phyloP scores from a whole-genome alignment of 2,329 filamentous ascomycete species.

The Fusarium sp. region DNA sequence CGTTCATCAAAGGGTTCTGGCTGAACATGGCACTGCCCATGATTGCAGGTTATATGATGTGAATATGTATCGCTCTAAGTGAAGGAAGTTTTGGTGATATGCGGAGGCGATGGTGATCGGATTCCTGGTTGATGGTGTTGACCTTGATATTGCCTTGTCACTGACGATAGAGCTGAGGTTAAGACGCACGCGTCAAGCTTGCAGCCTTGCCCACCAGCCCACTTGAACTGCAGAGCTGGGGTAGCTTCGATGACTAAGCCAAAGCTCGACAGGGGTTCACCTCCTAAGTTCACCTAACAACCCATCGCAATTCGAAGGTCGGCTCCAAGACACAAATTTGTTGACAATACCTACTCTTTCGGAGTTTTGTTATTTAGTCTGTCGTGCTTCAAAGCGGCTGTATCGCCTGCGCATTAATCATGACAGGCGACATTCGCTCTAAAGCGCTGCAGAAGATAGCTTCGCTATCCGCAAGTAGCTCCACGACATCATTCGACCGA shows the following conservation, averaged over 20 bases:
- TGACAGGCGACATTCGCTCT: constrained; percentile 70
- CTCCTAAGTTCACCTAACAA: constrained; percentile 43
- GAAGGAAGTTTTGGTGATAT: constrained; percentile 12
- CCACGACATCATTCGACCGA: constrained; percentile 68
- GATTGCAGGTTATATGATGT: constrained; percentile 46
- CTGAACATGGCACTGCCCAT: constrained; percentile 76
- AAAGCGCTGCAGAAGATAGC: constrained; percentile 76
- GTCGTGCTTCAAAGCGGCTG: constrained; percentile 12
- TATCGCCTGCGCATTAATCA: constrained; percentile 46
- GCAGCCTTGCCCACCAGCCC: constrained; percentile 64
- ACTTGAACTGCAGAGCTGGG: constrained; percentile 45
- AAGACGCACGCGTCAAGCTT: constrained; percentile 60
- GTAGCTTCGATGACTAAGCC: constrained; percentile 60
- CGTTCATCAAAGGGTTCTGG: constrained; percentile 77
- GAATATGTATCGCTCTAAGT: background rate
- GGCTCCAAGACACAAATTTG: constrained; percentile 33
- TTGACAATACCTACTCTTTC: constrained; percentile 32
- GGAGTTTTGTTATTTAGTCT: constrained; percentile 14
- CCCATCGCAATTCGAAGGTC: constrained; percentile 40
- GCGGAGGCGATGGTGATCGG: constrained; percentile 18
- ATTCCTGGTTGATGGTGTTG: constrained; percentile 30
- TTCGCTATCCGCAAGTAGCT: constrained; percentile 69
- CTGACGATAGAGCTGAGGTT: constrained; percentile 48
- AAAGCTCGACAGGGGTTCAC: constrained; percentile 36
- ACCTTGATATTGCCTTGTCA: constrained; percentile 43